Evolutionary conservation across 1,139 yeast species (phyloP).

Genomic region (Geotrichum carabidarum): DNA sequence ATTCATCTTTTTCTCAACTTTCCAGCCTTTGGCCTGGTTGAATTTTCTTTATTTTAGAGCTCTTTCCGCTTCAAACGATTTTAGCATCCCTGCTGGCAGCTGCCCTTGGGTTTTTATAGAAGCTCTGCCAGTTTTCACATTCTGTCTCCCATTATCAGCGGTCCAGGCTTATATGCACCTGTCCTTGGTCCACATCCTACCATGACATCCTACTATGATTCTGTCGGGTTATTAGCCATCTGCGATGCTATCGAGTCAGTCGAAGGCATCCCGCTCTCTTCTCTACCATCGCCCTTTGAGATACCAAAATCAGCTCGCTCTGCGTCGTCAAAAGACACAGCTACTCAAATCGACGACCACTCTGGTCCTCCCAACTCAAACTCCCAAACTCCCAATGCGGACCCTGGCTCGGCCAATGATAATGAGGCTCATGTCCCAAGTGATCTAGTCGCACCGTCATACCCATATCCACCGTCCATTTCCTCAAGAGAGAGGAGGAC

Average conservation of each 20-base stretch:
- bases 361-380: constrained; percentile 6
- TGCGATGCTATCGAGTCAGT: constrained; percentile 41
- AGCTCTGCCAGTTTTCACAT: too few species aligned
- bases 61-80: too few species aligned
- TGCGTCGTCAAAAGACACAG: background rate
- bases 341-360: constrained; percentile 3
- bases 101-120: too few species aligned
- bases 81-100: too few species aligned
- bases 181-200: background rate
- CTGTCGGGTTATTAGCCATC: constrained; percentile 40
- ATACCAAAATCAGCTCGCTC: constrained; percentile 3
- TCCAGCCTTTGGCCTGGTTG: background rate
- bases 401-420: constrained; percentile 5
- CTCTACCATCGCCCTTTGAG: constrained; percentile 13
- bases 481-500: background rate
- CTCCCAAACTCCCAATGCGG: constrained; percentile 10
- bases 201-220: constrained; percentile 36
- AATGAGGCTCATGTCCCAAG: constrained; percentile 14
- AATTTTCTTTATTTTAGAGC: too few species aligned
- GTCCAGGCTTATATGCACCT: background rate
- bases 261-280: constrained; percentile 35
- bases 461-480: constrained; percentile 5
- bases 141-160: background rate
- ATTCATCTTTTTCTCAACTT: background rate
- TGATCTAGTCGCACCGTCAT: background rate